A percentile compares a stretch with the other conserved stretches of the same genome.
Evolutionary conservation across 495 filamentous ascomycete species (phyloP).

Genomic region (Penicillium malachiteum): DNA sequence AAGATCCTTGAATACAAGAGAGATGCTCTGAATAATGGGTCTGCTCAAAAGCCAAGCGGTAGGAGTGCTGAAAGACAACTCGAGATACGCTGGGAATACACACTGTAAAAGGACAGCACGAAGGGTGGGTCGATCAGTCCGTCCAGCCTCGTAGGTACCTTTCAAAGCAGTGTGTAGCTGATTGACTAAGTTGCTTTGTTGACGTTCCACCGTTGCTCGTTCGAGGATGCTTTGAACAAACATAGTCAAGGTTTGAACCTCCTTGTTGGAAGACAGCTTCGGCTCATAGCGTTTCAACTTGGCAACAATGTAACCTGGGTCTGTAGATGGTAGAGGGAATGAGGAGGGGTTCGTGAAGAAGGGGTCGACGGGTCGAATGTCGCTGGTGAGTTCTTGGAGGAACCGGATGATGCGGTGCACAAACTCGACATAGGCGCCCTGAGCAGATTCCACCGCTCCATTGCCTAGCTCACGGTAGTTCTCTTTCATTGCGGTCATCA

Average conservation of each 20-base stretch:
- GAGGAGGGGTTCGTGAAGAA: slow-evolving; percentile 67
- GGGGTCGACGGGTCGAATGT: slow-evolving; percentile 59
- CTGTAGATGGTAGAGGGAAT: slow-evolving; percentile 64
- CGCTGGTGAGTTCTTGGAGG: slow-evolving; percentile 63
- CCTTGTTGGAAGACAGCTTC: slow-evolving; percentile 51
- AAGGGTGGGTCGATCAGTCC: slow-evolving; percentile 46
- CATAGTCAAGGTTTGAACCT: slow-evolving; percentile 55
- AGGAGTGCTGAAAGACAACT: slow-evolving; percentile 45
- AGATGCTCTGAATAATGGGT: slow-evolving; percentile 54
- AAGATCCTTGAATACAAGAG: slow-evolving; percentile 44
- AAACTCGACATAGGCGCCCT: slow-evolving; percentile 65
- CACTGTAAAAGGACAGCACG: slow-evolving; percentile 56
- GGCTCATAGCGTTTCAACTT: slow-evolving; percentile 63
- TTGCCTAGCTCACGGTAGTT: slow-evolving; percentile 63
- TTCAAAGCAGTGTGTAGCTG: slow-evolving; percentile 59
- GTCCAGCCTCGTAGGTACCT: slow-evolving; percentile 47
- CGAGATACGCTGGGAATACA: slow-evolving; percentile 67
- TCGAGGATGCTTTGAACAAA: slow-evolving; percentile 67
- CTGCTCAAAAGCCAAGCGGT: slow-evolving; percentile 59
- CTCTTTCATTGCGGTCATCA: slow-evolving; percentile 68
- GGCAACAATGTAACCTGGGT: slow-evolving; percentile 69
- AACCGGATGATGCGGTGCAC: slow-evolving; percentile 63
- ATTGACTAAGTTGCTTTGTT: slow-evolving; percentile 57
- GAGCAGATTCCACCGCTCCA: slow-evolving; percentile 29
- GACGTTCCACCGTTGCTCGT: slow-evolving; percentile 58